Evolutionary conservation across 108 stramenopile genomes (phyloP).

Genomic region (Stephanodiscus triporus): DNA sequence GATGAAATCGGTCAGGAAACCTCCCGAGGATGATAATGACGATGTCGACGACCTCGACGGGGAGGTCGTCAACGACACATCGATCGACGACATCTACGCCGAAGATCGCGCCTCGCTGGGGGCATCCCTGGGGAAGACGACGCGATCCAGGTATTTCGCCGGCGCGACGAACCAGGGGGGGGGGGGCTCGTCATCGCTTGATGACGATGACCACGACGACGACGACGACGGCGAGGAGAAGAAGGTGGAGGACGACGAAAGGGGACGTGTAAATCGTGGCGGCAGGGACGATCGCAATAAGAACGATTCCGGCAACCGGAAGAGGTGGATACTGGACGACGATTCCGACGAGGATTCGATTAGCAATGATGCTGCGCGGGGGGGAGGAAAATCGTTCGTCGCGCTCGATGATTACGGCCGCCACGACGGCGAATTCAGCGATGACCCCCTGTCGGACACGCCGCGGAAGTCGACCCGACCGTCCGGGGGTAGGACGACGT

Average conservation of each 20-base stretch:
- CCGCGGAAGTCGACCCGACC: constrained; percentile 5
- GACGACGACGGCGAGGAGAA: background rate
- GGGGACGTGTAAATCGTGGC: background rate
- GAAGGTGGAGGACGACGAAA: background rate
- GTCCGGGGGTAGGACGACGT: background rate
- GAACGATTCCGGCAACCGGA: constrained; percentile 3
- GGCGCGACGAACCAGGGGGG: constrained; percentile 38
- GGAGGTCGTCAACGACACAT: constrained; percentile 9
- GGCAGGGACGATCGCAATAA: no score
- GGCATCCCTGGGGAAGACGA: background rate
- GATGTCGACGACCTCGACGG: constrained; percentile 29
- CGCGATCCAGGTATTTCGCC: constrained; percentile 12
- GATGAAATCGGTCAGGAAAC: no score
- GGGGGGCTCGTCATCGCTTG: no score
- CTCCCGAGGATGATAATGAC: background rate
- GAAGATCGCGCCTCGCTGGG: background rate
- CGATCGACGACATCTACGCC: constrained; percentile 27
- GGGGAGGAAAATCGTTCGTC: background rate
- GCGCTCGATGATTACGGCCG: background rate
- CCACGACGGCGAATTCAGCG: constrained; percentile 21
- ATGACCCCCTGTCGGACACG: constrained; percentile 31
- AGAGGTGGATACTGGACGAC: constrained; percentile 8
- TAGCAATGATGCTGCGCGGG: no score
- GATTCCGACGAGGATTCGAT: background rate
- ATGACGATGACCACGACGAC: constrained; percentile 26